These are phyloP conservation scores for Scutellaria baicalensis DNA, from an alignment of 257 asterid species.

Conservation along the genomic window DNA sequence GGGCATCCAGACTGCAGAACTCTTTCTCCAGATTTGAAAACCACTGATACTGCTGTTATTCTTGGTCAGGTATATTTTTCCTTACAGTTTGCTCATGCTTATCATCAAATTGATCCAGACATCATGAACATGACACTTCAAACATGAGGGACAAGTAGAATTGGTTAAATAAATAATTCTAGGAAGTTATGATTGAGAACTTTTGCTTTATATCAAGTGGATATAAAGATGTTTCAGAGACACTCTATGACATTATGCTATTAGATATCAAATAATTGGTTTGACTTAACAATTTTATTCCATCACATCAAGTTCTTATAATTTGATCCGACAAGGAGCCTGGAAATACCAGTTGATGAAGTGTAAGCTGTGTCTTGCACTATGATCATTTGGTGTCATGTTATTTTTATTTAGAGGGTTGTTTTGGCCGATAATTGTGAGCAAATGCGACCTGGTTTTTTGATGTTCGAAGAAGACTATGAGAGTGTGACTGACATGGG, in stretches of 20 bases:
- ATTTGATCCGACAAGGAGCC: background rate
- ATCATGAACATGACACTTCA: background rate
- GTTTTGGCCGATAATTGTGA: background rate
- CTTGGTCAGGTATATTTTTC: constrained; percentile 69
- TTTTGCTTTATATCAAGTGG: background rate
- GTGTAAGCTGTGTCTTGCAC: background rate
- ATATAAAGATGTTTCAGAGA: background rate
- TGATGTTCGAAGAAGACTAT: background rate
- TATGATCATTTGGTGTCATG: background rate
- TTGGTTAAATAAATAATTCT: background rate
- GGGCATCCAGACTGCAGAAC: constrained; percentile 85
- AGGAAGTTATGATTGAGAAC: background rate
- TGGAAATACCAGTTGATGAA: background rate
- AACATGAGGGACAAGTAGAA: background rate
- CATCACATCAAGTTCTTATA: background rate
- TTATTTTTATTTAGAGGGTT: background rate
- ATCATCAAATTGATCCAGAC: background rate
- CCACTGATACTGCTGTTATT: constrained; percentile 76
- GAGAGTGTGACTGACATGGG: background rate
- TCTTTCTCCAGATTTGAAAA: constrained; percentile 70
- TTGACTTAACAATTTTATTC: background rate
- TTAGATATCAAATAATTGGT: background rate
- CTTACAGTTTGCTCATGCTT: background rate
- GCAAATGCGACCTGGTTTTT: background rate
- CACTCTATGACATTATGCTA: no score